Evolutionary conservation across 2,329 filamentous ascomycete genomes (phyloP).

Genomic region (Pseudogymnoascus sp.): DNA sequence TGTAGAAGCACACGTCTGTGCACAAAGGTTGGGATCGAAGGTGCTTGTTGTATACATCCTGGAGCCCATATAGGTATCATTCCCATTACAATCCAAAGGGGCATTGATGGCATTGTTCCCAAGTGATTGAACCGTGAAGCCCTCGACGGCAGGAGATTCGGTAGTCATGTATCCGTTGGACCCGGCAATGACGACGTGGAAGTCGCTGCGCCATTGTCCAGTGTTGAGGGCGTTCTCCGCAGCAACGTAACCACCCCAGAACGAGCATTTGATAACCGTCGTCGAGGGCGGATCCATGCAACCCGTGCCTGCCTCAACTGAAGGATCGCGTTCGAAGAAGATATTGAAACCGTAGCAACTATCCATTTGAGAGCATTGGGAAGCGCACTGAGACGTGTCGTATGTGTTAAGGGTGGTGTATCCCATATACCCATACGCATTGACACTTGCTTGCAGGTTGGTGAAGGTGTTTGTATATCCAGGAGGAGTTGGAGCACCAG

Average conservation of each 20-base stretch:
- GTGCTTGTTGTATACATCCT: constrained; percentile 26
- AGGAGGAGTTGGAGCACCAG: constrained; percentile 23
- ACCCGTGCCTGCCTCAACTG: constrained; percentile 22
- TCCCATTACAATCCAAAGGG: constrained; percentile 18
- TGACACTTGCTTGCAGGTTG: constrained; percentile 26
- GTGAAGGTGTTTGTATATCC: constrained; percentile 30
- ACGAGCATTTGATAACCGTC: constrained; percentile 31
- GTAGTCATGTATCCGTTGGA: constrained; percentile 34
- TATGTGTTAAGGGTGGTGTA: constrained; percentile 26
- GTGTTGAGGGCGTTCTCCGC: constrained; percentile 25
- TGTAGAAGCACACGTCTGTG: constrained; percentile 21
- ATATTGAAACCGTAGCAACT: constrained; percentile 31
- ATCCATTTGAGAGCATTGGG: constrained; percentile 25
- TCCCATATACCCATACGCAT: constrained; percentile 26
- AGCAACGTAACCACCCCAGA: constrained; percentile 28
- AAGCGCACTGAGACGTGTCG: constrained; percentile 25
- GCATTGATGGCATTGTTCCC: constrained; percentile 27
- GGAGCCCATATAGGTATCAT: constrained; percentile 24
- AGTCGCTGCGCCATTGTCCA: constrained; percentile 27
- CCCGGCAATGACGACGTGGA: constrained; percentile 36
- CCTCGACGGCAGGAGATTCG: constrained; percentile 21
- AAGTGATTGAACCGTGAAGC: constrained; percentile 21
- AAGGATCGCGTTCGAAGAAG: constrained; percentile 31
- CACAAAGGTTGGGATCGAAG: constrained; percentile 28
- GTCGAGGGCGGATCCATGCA: constrained; percentile 30